Evolutionary conservation across 1,284 basidiomycete species (phyloP).

Genomic region (Tylopilus sp.): DNA sequence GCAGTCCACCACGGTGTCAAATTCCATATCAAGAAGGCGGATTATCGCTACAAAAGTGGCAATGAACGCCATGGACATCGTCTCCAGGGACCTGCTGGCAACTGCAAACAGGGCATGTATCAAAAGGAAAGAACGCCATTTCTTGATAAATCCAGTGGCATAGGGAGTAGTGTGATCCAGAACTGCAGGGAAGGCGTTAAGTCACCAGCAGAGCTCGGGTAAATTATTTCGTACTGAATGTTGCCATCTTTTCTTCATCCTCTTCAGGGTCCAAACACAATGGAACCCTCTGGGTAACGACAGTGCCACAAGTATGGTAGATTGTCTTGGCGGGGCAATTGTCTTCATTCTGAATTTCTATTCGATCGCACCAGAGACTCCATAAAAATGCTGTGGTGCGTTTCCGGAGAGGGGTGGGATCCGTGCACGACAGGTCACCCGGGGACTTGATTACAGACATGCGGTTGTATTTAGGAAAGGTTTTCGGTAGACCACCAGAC

Average conservation of each 20-base stretch:
- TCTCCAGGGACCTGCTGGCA: conserved; percentile 7
- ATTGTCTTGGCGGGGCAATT: background rate
- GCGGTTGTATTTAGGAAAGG: conserved; percentile 11
- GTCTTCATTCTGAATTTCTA: background rate
- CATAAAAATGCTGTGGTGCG: conserved; percentile 3
- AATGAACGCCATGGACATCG: conserved; percentile 9
- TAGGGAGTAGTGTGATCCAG: conserved; percentile 14
- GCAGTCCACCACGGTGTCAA: conserved; percentile 14
- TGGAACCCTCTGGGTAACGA: background rate
- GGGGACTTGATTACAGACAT: background rate
- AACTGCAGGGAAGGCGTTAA: conserved; percentile 4
- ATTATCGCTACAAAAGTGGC: conserved; percentile 16
- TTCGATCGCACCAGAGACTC: conserved; percentile 3
- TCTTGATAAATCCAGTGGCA: conserved; percentile 17
- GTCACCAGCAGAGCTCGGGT: background rate
- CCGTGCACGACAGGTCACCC: too few species aligned
- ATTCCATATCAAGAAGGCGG: conserved; percentile 16
- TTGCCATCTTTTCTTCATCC: conserved; percentile 12
- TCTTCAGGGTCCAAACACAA: conserved; percentile 5
- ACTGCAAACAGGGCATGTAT: conserved; percentile 24
- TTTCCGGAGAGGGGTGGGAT: background rate
- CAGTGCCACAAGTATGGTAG: conserved; percentile 1
- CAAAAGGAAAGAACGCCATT: conserved; percentile 22
- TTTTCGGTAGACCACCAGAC: conserved; percentile 11
- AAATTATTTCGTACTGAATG: conserved; percentile 14